Percentiles rank a stretch among this genome's conserved stretches.
Conservation (phyloP, 2,329 filamentous ascomycete genomes). For the Emericellopsis cladophorae region DNA sequence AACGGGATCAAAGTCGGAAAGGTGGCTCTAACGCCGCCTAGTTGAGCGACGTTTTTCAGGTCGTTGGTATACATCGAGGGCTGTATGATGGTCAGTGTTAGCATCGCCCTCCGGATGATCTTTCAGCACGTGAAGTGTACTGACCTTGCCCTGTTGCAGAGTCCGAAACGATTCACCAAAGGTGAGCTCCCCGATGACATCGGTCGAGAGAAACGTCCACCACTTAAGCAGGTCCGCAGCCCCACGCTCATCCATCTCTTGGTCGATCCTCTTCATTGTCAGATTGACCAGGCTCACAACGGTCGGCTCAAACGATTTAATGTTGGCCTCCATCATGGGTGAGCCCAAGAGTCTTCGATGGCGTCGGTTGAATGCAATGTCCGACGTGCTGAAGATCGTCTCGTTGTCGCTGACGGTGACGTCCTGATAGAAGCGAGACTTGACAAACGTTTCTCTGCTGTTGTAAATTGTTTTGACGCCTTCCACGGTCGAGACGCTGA, state of each 20-base stretch:
- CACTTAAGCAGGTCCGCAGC: constrained; percentile 36
- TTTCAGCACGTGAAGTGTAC: background rate
- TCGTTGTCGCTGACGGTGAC: constrained; percentile 6
- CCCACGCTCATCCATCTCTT: constrained; percentile 24
- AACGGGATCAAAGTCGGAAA: constrained; percentile 15
- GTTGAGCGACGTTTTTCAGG: constrained; percentile 14
- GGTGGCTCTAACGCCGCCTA: constrained; percentile 10
- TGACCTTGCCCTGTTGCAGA: constrained; percentile 34
- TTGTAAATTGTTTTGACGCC: constrained; percentile 18
- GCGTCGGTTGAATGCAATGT: constrained; percentile 23
- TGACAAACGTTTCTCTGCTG: constrained; percentile 11
- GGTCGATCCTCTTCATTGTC: constrained; percentile 26
- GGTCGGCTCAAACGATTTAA: constrained; percentile 16
- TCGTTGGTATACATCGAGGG: constrained; percentile 19
- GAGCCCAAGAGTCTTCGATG: constrained; percentile 27
- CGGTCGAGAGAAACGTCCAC: constrained; percentile 40
- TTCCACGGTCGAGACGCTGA: constrained; percentile 9
- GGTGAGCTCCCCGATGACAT: constrained; percentile 37
- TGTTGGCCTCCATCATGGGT: constrained; percentile 21
- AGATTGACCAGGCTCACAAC: constrained; percentile 22
- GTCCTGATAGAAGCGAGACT: constrained; percentile 10
- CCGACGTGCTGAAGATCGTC: constrained; percentile 24
- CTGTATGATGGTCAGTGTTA: constrained; percentile 18
- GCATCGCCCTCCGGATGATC: background rate
- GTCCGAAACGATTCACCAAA: constrained; percentile 44